Evolutionary conservation across 2,329 filamentous ascomycete genomes (phyloP).

Genomic region (Xylaria sp.): DNA sequence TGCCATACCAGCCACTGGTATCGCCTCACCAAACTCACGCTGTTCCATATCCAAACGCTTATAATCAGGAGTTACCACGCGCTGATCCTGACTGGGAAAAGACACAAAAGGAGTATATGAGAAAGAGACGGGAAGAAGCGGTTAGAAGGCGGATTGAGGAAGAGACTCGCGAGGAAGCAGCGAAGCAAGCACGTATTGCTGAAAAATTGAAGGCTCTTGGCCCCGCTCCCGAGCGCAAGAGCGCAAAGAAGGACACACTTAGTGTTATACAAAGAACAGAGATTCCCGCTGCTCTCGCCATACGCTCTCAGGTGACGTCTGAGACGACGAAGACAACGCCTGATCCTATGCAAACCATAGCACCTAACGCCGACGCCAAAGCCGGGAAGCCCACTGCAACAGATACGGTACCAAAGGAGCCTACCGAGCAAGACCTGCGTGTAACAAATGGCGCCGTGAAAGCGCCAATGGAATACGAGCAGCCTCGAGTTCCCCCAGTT

Average conservation of each 20-base stretch:
- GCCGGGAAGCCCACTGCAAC: slow-evolving; percentile 9
- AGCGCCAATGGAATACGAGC: slow-evolving; percentile 16
- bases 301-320: slow-evolving; percentile 19
- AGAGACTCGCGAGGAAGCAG: slow-evolving; percentile 75
- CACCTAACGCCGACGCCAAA: slow-evolving; percentile 13
- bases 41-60: slow-evolving; percentile 47
- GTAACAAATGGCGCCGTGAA: slow-evolving; percentile 42
- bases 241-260: slow-evolving; percentile 59
- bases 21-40: slow-evolving; percentile 53
- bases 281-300: slow-evolving; percentile 32
- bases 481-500: slow-evolving; percentile 17
- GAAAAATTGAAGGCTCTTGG: slow-evolving; percentile 75
- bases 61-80: slow-evolving; percentile 42
- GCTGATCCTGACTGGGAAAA: slow-evolving; percentile 61
- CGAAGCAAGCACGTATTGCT: slow-evolving; percentile 70
- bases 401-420: slow-evolving; percentile 9
- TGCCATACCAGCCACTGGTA: slow-evolving; percentile 48
- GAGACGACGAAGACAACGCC: slow-evolving; percentile 36
- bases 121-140: slow-evolving; percentile 70
- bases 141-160: slow-evolving; percentile 71
- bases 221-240: slow-evolving; percentile 65
- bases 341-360: slow-evolving; percentile 40
- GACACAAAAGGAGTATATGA: slow-evolving; percentile 74
- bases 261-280: slow-evolving; percentile 35
- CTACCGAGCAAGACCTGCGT: slow-evolving; percentile 9